Evolutionary conservation across 768 basidiomycete genomes (phyloP), one percentile per base, ranked within the genome.

Genomic region (Bullera alba): DNA sequence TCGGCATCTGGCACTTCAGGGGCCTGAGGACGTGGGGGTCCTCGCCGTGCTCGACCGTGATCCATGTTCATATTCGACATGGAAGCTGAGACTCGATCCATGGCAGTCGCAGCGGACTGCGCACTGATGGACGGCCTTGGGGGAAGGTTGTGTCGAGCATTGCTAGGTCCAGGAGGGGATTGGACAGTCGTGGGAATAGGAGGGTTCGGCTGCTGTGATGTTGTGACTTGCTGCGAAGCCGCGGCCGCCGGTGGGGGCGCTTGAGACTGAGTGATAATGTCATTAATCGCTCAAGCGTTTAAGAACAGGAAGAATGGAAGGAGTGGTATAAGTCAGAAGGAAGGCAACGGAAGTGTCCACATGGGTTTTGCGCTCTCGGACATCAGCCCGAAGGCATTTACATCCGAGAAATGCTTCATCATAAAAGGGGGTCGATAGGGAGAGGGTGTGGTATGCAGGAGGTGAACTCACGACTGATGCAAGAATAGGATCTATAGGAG

Each of bases 401-500:
- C 67, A 69, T 69, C 67, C 67, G 67, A 65, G 65, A 63, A 68
- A 69, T 69, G 42, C 60, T 69, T 69, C 67, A 69, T 69, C 67
- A 69, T 63, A 41, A 52, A 51, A 47, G 48, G 27, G 5, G 17
- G 29, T 8, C 16, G 37, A 25, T 21, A 29, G 26, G 47, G 21
- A 21, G 28, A 22, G 32, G 29, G 15, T 12, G 42, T 8, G 27
- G 8, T 35, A 41, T 5, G 27, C 10, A 37, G 36, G 46, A n/a
- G n/a, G 32, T n/a, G 39, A 22, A 65, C 67, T 63, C 47, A 69
- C 67, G 30, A 69, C 59, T 34, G 63, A 63, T 21, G 63, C 63
- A 1, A 69, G 49, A 32, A 61, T 61, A 3, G 67, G 67, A 37
- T 69, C 67, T 7, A 51, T 53, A 3, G 58, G 54, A 5, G 54